Evolutionary conservation across 805 yeast genomes (phyloP).

Genomic region (Komagataella ulmi): DNA sequence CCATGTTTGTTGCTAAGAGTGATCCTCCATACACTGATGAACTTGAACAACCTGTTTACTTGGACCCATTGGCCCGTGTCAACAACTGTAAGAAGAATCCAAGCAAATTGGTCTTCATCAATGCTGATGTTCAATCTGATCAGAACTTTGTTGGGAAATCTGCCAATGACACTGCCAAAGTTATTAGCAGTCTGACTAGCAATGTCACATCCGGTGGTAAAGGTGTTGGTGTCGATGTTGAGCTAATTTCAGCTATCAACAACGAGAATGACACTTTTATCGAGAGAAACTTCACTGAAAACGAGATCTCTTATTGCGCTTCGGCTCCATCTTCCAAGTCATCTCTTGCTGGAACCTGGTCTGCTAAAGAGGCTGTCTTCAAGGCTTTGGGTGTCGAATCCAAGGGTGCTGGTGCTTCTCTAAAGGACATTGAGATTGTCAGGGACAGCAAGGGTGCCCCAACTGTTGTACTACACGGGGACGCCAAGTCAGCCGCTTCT

Average conservation of each 20-base stretch:
- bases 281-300: slow-evolving; percentile 79
- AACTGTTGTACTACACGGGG: slow-evolving; percentile 60
- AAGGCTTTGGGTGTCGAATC: slow-evolving; percentile 84
- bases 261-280: slow-evolving; percentile 82
- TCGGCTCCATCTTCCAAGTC: slow-evolving; percentile 70
- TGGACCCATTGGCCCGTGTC: slow-evolving; percentile 89
- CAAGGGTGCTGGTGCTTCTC: slow-evolving; percentile 90
- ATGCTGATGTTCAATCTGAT: slow-evolving; percentile 34
- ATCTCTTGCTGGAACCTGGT: slow-evolving; percentile 96
- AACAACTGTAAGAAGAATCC: slow-evolving; percentile 19
- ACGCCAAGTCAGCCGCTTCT: slow-evolving; percentile 63
- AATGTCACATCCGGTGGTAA: slow-evolving; percentile 29
- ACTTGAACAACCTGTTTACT: slow-evolving; percentile 79
- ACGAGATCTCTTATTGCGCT: slow-evolving; percentile 69
- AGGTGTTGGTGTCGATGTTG: slow-evolving; percentile 96
- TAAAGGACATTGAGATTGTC: slow-evolving; percentile 79
- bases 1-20: slow-evolving; percentile 86
- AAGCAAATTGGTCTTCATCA: slow-evolving; percentile 28
- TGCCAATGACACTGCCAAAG: slow-evolving; percentile 48
- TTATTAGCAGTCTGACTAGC: slow-evolving; percentile 43
- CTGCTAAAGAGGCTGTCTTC: slow-evolving; percentile 98
- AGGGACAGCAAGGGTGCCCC: slow-evolving; percentile 75
- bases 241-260: slow-evolving; percentile 70
- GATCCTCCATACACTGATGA: slow-evolving; percentile 87
- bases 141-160: slow-evolving; percentile 28